Conservation (phyloP, 257 asterid species). For the Solanum pimpinellifolium region DNA sequence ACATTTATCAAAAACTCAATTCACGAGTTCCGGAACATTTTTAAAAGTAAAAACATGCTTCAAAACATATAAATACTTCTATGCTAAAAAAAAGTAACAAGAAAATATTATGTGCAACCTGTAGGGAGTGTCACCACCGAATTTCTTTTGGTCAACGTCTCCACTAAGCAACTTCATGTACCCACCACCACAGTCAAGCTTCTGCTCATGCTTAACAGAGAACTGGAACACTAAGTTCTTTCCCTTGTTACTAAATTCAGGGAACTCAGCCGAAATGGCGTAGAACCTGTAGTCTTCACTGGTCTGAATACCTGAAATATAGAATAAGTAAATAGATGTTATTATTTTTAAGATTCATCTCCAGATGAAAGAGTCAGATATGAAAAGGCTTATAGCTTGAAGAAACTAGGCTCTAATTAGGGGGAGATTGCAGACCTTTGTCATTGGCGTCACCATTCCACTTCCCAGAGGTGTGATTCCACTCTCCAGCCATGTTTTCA, state of each 20-base stretch:
- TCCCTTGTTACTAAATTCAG: conserved; percentile 93
- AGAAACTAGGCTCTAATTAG: not conserved
- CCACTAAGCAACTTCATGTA: conserved; percentile 94
- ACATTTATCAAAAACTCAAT: not conserved
- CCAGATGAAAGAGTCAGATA: not conserved
- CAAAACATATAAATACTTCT: not conserved
- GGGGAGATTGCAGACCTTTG: conserved; percentile 34
- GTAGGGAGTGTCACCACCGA: conserved; percentile 95
- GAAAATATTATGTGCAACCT: conserved; percentile 25
- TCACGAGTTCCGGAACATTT: conserved; percentile 5
- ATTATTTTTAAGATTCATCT: not conserved
- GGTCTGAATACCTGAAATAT: conserved; percentile 72
- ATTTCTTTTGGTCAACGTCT: conserved; percentile 77
- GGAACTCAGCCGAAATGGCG: conserved; percentile 93
- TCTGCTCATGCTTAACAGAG: conserved; percentile 96
- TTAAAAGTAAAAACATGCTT: not conserved
- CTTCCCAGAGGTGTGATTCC: conserved; percentile 96
- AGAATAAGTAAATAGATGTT: not conserved
- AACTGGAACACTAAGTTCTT: conserved; percentile 82
- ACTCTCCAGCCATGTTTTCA: conserved; percentile 83
- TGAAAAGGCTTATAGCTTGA: not conserved
- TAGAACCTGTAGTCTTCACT: conserved; percentile 84
- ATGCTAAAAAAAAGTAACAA: not conserved
- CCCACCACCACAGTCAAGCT: conserved; percentile 99
- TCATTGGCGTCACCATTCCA: conserved; percentile 77